Evolutionary conservation across 306 rosid genomes (phyloP).

Genomic region (Lotus japonicus): DNA sequence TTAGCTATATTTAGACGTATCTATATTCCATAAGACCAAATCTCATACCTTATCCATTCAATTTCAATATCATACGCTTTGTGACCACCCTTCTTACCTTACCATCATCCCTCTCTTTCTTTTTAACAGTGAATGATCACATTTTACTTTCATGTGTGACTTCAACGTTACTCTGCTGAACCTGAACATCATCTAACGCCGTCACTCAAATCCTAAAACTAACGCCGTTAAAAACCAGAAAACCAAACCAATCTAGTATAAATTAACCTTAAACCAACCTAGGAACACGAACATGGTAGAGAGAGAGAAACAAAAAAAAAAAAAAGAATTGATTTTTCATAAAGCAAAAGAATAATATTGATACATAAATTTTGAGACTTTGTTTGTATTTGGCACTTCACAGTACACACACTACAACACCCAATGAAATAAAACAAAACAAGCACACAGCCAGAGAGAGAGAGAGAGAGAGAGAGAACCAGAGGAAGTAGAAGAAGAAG

Average conservation of each 20-base stretch:
- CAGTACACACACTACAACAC: too few relatives aligned
- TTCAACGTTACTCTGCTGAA: constrained; percentile 12
- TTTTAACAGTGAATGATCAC: too few relatives aligned
- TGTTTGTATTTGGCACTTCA: constrained; percentile 28
- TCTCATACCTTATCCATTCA: constrained; percentile 13
- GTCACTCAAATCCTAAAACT: constrained; percentile 2
- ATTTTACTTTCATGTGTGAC: not conserved
- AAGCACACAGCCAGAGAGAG: constrained; percentile 18
- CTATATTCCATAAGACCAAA: not conserved
- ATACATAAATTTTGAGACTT: constrained; percentile 29
- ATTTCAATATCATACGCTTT: not conserved
- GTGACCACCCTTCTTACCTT: too few relatives aligned
- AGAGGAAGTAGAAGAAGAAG: not conserved
- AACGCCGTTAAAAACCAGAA: constrained; percentile 32
- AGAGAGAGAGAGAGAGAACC: not conserved
- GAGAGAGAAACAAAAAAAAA: not conserved
- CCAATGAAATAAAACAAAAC: constrained; percentile 14
- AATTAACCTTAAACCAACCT: constrained; percentile 32
- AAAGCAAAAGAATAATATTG: constrained; percentile 33
- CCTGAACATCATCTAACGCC: constrained; percentile 22
- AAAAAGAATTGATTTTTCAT: constrained; percentile 10
- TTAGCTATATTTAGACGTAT: constrained; percentile 5
- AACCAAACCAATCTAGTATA: constrained; percentile 26
- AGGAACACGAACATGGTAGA: not conserved
- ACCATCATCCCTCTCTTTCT: not conserved